Base-by-base conservation (phyloP, 2,329 filamentous ascomycete species). In the Orbilia blumenaviensis region DNA sequence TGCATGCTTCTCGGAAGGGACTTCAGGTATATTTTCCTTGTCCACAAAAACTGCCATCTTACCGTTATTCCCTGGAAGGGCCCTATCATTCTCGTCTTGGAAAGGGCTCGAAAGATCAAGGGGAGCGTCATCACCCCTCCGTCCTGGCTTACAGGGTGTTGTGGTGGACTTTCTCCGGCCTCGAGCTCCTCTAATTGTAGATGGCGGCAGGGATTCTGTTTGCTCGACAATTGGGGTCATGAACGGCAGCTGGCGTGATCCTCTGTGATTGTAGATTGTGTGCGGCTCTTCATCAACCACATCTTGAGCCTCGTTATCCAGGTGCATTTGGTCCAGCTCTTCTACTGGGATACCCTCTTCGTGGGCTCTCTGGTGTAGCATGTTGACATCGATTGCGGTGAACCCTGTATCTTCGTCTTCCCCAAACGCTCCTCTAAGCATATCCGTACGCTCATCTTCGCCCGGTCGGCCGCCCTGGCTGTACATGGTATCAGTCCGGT, bases 161-260 rank as follows among this genome's bases (percentile, higher is more conserved):
- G 72, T 76, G n/a, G 72, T 76, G 48, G 72, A 76, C 72, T 81
- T 77, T 42, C 80, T 66, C 42, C 79, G 71, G 67, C 78, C 23
- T 56, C 52, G 29, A 74, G 69, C 76, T 25, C 73, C 79, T 27
- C 77, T 68, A 42, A 69, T 80, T 80, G 66, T 84, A 81, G 73
- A 81, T 67, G 69, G 73, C 21, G 72, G 78, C 46, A 78, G 77
- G 9, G 90, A 91, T 83, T 99, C 95, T 0, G 95, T 99, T 80
- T 93, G 90, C 83, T 99, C 95, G 0, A 95, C 94, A 79, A 99
- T 99, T 0, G 95, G 95, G 0, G 95, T 99, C 95, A 99, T 98
- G 82, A 98, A 99, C 2, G 94, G 95, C 8, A 98, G 86, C 66
- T 94, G 90, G 83, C 94, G 97, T 81, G 97, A 96, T 79, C 78